Evolutionary conservation across 768 basidiomycete species (phyloP), one percentile per base, ranked within the genome.

Genomic region (Lyophyllum shimeji): DNA sequence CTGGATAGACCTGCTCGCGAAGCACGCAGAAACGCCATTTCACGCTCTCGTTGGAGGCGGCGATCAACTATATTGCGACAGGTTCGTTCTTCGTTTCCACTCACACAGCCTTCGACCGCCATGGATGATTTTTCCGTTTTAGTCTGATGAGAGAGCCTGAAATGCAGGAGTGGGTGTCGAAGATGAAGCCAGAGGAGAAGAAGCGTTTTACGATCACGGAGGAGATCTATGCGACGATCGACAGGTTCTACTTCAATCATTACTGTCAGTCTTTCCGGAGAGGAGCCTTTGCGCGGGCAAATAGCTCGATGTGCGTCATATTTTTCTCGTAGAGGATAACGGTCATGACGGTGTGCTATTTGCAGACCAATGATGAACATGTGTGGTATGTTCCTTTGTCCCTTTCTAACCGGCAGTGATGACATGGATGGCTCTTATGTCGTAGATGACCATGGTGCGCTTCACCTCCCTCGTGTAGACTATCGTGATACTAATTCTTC

Each of bases 1-100:
- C 11, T 99, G 96, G 96, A 79, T 85, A 58, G 95, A 99, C 72
- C 73, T 99, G n/a, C 81, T 98, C 23, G 74, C 82, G 42, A 86
- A 89, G 63, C 97, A 98, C 63, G 77, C 81, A 1, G 81, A 84
- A 64, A 74, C 76, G 55, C 95, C 96, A 0, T 94, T 94, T 67
- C 96, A 99, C 65, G 84, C 78, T n/a, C 78, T 98, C 33, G 87
- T 97, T 6, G 96, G 96, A 17, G 96, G 96, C 18, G 94, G 95
- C 11, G 94, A 96, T 68, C 95, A 96, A 68, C 77, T 97, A 17
- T 97, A 94, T 64, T 93, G 91, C 59, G 92, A 94, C 61, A 74
- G 78, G 88, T 87, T 63, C 43, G 84, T 65, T 23, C 17, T 23
- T 18, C 27, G 34, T 57, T 51, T 55, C 25, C 27, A 11, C 17